Conservation (phyloP, 1,284 basidiomycete species). For the Tilletia indica region DNA sequence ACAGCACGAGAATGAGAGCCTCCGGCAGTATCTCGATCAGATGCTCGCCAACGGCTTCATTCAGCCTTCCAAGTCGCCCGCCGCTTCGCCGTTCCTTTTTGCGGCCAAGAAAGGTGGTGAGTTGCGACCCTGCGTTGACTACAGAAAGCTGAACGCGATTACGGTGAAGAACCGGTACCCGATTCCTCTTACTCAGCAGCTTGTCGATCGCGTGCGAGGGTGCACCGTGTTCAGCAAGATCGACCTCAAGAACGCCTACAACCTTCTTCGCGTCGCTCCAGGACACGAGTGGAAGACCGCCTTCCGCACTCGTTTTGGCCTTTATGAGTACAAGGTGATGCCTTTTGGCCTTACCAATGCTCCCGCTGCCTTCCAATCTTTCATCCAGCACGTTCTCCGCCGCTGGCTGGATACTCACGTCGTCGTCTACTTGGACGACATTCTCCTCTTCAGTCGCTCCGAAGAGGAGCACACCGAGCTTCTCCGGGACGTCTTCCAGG, state of each 20-base stretch:
- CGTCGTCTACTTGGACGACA: constrained; percentile 24
- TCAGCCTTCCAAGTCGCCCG: neutral
- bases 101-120: constrained; percentile 60
- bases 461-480: neutral
- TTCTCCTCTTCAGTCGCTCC: constrained; percentile 14
- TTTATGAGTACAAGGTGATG: constrained; percentile 25
- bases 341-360: constrained; percentile 24
- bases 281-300: neutral
- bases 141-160: constrained; percentile 58
- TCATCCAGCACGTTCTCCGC: constrained; percentile 19
- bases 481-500: neutral
- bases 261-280: neutral
- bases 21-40: neutral
- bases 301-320: neutral
- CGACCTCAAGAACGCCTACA: constrained; percentile 38
- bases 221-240: constrained; percentile 56
- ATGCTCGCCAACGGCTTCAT: constrained; percentile 4
- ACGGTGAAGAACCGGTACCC: constrained; percentile 58
- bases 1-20: too few relatives aligned
- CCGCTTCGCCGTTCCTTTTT: constrained; percentile 57
- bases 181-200: constrained; percentile 57
- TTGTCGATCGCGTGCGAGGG: constrained; percentile 51
- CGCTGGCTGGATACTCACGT: constrained; percentile 12
- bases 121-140: constrained; percentile 59
- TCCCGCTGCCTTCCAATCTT: constrained; percentile 20